Evolutionary conservation across 805 yeast genomes (phyloP).

Genomic region (Sugiyamaella lignohabitans): DNA sequence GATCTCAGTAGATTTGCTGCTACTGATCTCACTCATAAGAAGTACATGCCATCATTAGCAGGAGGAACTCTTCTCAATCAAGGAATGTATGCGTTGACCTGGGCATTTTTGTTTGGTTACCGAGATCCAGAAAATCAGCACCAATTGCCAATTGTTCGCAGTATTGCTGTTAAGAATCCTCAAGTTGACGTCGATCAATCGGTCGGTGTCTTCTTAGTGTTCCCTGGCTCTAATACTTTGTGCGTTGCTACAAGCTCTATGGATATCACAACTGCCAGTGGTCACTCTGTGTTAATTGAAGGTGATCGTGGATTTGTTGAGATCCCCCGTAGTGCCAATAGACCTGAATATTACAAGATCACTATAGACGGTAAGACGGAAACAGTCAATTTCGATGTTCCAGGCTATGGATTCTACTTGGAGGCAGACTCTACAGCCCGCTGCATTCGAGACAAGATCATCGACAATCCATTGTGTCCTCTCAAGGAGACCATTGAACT

Average conservation of each 20-base stretch:
- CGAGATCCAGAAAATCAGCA: conserved; percentile 17
- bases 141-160: conserved; percentile 11
- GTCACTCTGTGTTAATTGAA: conserved; percentile 8
- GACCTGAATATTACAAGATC: neutral
- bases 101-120: conserved; percentile 20
- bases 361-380: neutral
- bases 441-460: neutral
- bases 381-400: neutral
- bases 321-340: neutral
- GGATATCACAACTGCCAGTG: neutral
- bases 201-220: conserved; percentile 12
- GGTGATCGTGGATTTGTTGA: conserved; percentile 13
- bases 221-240: conserved; percentile 14
- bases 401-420: conserved; percentile 3
- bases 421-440: conserved; percentile 1
- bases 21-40: conserved; percentile 19
- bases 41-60: conserved; percentile 39
- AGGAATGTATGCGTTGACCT: conserved; percentile 48
- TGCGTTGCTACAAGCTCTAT: conserved; percentile 15
- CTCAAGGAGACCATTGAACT: conserved; percentile 7
- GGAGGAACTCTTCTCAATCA: conserved; percentile 54
- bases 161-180: conserved; percentile 14
- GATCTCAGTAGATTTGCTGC: conserved; percentile 39
- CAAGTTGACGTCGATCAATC: conserved; percentile 17
- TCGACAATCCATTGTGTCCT: conserved; percentile 5